phyloP scores from a whole-genome alignment of 2,329 filamentous ascomycete genomes.

The Exutisphaerella laricina region DNA sequence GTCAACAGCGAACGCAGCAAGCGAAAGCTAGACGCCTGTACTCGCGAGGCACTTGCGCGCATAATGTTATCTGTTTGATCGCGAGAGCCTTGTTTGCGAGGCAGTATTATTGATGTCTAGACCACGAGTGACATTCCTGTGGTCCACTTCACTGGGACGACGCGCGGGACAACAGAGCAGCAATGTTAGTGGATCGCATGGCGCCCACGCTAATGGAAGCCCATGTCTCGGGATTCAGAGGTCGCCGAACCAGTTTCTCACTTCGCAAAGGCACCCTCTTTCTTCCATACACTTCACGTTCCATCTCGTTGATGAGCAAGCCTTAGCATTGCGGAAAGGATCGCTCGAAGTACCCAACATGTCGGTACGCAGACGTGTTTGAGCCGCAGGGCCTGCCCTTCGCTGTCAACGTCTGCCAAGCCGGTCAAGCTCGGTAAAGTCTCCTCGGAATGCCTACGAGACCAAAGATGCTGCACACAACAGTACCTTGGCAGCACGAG shows the following conservation, averaged over 20 bases:
- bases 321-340: not conserved
- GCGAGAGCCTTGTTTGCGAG: too few relatives aligned
- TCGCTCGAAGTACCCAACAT: not conserved
- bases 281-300: not conserved
- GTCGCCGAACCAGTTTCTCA: not conserved
- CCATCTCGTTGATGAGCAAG: not conserved
- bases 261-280: not conserved
- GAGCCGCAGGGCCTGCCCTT: not conserved
- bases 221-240: not conserved
- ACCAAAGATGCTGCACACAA: not conserved
- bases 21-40: too few relatives aligned
- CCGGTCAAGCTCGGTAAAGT: not conserved
- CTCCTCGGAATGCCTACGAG: not conserved
- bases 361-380: not conserved
- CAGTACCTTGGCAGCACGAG: not conserved
- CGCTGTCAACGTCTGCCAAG: not conserved
- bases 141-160: not conserved
- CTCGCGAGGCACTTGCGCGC: too few relatives aligned
- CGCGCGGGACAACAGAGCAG: not conserved
- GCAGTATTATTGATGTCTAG: too few relatives aligned
- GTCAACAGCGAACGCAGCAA: too few relatives aligned
- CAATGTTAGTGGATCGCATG: not conserved
- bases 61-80: too few relatives aligned
- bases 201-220: not conserved
- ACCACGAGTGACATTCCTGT: too few relatives aligned